Evolutionary conservation across 495 filamentous ascomycete genomes (phyloP).

Genomic region (Neohortaea acidophila): DNA sequence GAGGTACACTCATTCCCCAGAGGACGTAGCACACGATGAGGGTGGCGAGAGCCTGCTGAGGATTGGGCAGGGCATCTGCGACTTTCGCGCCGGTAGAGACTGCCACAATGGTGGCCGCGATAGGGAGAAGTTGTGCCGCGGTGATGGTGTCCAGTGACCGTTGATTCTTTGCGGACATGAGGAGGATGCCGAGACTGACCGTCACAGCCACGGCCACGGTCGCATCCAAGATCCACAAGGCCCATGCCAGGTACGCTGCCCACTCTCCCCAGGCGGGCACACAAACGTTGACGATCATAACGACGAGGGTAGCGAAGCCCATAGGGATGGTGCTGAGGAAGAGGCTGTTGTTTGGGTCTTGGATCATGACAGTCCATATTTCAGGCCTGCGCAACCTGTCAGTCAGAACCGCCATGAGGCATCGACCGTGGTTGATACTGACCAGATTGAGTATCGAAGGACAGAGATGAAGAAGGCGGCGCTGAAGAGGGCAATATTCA

Average conservation of each 20-base stretch:
- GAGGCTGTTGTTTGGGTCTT: slow-evolving; percentile 42
- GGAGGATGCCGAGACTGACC: slow-evolving; percentile 38
- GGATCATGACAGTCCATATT: slow-evolving; percentile 43
- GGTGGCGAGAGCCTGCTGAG: slow-evolving; percentile 41
- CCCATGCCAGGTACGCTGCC: slow-evolving; percentile 31
- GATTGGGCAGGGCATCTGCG: slow-evolving; percentile 37
- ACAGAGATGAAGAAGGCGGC: slow-evolving; percentile 32
- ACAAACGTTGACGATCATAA: slow-evolving; percentile 41
- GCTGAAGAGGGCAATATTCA: slow-evolving; percentile 32
- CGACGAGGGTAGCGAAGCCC: slow-evolving; percentile 46
- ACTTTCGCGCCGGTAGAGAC: slow-evolving; percentile 41
- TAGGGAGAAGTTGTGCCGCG: slow-evolving; percentile 46
- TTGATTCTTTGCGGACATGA: slow-evolving; percentile 28
- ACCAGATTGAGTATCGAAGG: slow-evolving; percentile 43
- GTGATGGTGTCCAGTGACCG: slow-evolving; percentile 39
- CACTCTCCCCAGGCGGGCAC: slow-evolving; percentile 40
- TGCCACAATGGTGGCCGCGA: slow-evolving; percentile 46
- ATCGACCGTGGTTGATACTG: too few species aligned
- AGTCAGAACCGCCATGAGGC: not conserved
- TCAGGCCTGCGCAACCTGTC: slow-evolving; percentile 30
- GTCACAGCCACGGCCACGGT: slow-evolving; percentile 37
- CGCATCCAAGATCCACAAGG: slow-evolving; percentile 45
- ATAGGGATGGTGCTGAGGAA: slow-evolving; percentile 51
- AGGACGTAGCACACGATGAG: slow-evolving; percentile 41
- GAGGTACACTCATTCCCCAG: slow-evolving; percentile 44